Evolutionary conservation across 148 eudicot genomes (phyloP).

Genomic region (Hydrangea macrophylla): DNA sequence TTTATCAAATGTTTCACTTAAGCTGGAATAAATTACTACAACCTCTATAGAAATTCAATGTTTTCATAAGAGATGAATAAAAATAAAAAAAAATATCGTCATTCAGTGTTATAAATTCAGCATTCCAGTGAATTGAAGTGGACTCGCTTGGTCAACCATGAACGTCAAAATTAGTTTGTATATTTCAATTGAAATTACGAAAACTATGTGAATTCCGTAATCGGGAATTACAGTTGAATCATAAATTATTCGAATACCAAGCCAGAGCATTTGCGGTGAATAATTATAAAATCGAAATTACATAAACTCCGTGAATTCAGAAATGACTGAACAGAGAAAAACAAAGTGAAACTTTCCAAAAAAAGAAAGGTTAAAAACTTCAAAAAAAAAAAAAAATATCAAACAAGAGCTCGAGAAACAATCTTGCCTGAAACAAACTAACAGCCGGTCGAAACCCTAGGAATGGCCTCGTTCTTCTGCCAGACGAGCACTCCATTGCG

Average conservation of each 20-base stretch:
- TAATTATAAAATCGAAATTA: neutral
- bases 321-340: neutral
- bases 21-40: neutral
- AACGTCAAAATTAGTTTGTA: neutral
- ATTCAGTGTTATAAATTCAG: neutral
- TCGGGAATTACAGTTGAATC: neutral
- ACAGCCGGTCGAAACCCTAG: constrained; percentile 12
- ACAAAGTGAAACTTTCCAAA: neutral
- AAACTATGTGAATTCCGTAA: neutral
- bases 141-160: neutral
- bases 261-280: neutral
- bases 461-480: constrained; percentile 13
- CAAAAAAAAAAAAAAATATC: neutral
- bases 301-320: too few species aligned
- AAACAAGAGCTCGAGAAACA: neutral
- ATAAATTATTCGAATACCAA: neutral
- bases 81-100: neutral
- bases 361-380: neutral
- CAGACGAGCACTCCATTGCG: constrained; percentile 6
- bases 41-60: neutral
- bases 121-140: neutral
- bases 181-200: neutral
- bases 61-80: neutral
- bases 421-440: constrained; percentile 20
- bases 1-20: neutral